A percentile compares a stretch with the other conserved stretches of the same genome.
phyloP scores from a whole-genome alignment of 2,329 filamentous ascomycete genomes.

The Colletotrichum sp. region DNA sequence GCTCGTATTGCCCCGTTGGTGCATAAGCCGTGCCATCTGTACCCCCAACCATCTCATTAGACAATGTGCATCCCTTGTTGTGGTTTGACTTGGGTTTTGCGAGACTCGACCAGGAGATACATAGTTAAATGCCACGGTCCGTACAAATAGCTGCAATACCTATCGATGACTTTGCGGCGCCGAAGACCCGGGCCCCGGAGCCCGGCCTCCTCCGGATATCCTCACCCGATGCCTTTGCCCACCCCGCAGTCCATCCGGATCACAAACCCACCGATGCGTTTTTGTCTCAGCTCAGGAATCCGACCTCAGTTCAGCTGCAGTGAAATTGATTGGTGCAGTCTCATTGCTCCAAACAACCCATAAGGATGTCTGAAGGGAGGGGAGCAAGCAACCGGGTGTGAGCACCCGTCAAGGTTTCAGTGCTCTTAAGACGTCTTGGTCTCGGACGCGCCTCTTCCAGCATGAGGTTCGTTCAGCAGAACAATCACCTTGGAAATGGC shows the following conservation, averaged over 20 bases:
- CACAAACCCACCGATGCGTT: neutral
- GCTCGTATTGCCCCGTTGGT: neutral
- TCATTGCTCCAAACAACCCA: neutral
- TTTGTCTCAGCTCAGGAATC: neutral
- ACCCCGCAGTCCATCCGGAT: neutral
- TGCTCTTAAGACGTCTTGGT: neutral
- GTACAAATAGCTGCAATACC: neutral
- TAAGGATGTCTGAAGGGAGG: neutral
- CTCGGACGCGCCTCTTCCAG: neutral
- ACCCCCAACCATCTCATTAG: neutral
- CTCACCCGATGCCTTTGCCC: neutral
- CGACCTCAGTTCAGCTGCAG: neutral
- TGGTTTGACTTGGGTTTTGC: neutral
- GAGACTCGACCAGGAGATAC: neutral
- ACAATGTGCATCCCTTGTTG: neutral
- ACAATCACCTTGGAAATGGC: conserved; percentile 30
- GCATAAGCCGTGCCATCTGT: neutral
- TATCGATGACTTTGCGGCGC: neutral
- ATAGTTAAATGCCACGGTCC: neutral
- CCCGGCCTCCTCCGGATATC: neutral
- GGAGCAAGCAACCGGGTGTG: neutral
- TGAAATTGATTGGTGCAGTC: neutral
- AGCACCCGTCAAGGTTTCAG: neutral
- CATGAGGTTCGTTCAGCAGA: neutral
- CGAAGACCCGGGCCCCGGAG: neutral